A percentile compares a stretch with the other conserved stretches of the same genome.
Conservation (phyloP, 2,329 filamentous ascomycete species). For the Phialocephala sp. region DNA sequence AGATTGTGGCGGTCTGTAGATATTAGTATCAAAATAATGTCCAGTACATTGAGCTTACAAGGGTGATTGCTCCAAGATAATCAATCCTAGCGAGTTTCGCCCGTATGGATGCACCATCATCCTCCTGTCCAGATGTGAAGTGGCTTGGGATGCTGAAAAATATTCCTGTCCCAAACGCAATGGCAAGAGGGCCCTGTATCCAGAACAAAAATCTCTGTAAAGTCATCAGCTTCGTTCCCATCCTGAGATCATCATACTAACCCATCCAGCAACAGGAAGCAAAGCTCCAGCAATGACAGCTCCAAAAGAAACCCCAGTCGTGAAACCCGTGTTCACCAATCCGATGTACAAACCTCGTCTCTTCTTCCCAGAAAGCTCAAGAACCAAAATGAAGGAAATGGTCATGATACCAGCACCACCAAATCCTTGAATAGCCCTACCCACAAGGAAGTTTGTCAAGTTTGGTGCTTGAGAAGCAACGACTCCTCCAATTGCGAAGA, state of each 20-base stretch:
- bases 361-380: conserved; percentile 73
- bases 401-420: conserved; percentile 77
- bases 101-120: conserved; percentile 46
- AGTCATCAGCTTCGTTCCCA: conserved; percentile 18
- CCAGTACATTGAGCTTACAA: conserved; percentile 52
- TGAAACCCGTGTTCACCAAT: conserved; percentile 74
- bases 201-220: conserved; percentile 74
- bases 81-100: conserved; percentile 71
- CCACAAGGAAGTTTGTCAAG: conserved; percentile 69
- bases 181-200: conserved; percentile 68
- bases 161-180: conserved; percentile 66
- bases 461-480: conserved; percentile 66
- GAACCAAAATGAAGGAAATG: conserved; percentile 74
- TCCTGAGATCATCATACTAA: conserved; percentile 46
- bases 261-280: conserved; percentile 71
- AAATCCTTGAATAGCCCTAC: conserved; percentile 69
- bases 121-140: conserved; percentile 45
- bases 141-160: conserved; percentile 67
- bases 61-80: conserved; percentile 72
- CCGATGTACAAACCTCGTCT: conserved; percentile 76
- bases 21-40: conserved; percentile 25
- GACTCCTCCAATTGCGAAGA: conserved; percentile 66
- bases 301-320: conserved; percentile 72
- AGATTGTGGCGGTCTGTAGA: conserved; percentile 64
- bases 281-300: conserved; percentile 73